Evolutionary conservation across 768 basidiomycete genomes (phyloP).

Genomic region (Trametes maxima): DNA sequence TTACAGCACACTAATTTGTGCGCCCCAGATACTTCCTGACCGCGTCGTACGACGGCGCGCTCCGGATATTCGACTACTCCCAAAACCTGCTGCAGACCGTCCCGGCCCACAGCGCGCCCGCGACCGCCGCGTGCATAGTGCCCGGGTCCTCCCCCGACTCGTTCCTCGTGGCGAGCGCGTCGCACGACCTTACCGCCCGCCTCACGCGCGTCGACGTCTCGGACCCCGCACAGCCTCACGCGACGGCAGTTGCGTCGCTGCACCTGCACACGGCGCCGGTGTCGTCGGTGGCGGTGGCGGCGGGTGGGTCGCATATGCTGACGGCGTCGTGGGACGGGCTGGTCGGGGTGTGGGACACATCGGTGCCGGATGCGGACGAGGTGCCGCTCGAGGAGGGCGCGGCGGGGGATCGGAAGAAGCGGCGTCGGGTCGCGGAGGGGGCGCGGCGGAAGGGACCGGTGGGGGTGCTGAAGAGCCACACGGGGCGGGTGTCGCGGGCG

Average conservation of each 20-base stretch:
- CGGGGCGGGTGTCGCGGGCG: constrained; percentile 75
- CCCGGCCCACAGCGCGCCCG: constrained; percentile 61
- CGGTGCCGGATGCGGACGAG: constrained; percentile 65
- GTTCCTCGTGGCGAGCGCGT: constrained; percentile 62
- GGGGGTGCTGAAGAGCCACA: constrained; percentile 80
- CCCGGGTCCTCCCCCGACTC: constrained; percentile 37
- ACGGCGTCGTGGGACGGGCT: constrained; percentile 89
- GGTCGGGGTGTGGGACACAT: constrained; percentile 79
- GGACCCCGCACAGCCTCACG: constrained; percentile 11
- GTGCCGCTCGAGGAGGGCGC: constrained; percentile 44
- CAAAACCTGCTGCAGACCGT: constrained; percentile 55
- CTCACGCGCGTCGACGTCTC: constrained; percentile 43
- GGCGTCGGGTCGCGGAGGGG: constrained; percentile 50
- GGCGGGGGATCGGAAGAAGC: constrained; percentile 53
- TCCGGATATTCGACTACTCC: constrained; percentile 76
- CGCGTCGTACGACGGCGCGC: constrained; percentile 76
- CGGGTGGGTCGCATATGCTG: constrained; percentile 63
- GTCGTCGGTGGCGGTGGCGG: constrained; percentile 66
- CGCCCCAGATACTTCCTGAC: constrained; percentile 77
- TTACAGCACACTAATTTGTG: no score
- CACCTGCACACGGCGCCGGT: constrained; percentile 84
- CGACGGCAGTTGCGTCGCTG: constrained; percentile 59
- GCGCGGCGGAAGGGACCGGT: constrained; percentile 64
- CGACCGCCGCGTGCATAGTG: constrained; percentile 65
- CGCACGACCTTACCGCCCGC: constrained; percentile 77